Base-by-base conservation (phyloP, 2,329 filamentous ascomycete species). In the Penicillium sp. region DNA sequence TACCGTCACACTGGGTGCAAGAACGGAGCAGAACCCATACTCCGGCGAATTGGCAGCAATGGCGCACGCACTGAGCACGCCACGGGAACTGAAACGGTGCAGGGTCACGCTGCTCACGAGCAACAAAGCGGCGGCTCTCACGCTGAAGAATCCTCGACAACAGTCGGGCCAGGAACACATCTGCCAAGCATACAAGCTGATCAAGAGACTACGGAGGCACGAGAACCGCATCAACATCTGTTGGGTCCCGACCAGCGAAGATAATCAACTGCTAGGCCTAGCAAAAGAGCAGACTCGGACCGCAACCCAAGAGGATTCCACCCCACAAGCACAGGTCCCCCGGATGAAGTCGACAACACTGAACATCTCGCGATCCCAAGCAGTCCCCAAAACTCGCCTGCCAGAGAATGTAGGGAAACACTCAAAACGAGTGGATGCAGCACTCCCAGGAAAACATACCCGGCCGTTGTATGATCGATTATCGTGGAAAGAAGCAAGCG, bases 381-480 rank as follows among this genome's bases (percentile, higher is more conserved):
- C 29, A 56, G 54, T 39, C 26, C n/a, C n/a, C n/a, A n/a, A n/a
- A n/a, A n/a, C 58, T 49, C 44, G 16, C 23, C 48, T 67, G 23
- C 61, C 53, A 49, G 59, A 55, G 51, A 61, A 63, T n/a, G 53
- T 69, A 34, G 63, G 63, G 28, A 66, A 45, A 61, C 59, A 66
- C 19, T 21, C 42, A 2, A 63, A 62, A 64, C 54, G 60, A 56
- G 57, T 70, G n/a, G 60, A 2, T 31, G 28, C 28, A 29, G 28
- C 3, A 29, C 28, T 4, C 13, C 28, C 28, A 9, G 5, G 9
- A 5, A 66, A 64, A 59, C 63, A 68, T 44, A 69, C 66, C 4
- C 62, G 61, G 37, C 54, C 48, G 44, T 50, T 71, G 18, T 59
- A 61, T 54, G 54, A 62, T 39, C 54, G 51, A 31, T 47, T 31